Conservation (phyloP, 202 grass and related monocot species). For the Cymbopogon flexuosus region DNA sequence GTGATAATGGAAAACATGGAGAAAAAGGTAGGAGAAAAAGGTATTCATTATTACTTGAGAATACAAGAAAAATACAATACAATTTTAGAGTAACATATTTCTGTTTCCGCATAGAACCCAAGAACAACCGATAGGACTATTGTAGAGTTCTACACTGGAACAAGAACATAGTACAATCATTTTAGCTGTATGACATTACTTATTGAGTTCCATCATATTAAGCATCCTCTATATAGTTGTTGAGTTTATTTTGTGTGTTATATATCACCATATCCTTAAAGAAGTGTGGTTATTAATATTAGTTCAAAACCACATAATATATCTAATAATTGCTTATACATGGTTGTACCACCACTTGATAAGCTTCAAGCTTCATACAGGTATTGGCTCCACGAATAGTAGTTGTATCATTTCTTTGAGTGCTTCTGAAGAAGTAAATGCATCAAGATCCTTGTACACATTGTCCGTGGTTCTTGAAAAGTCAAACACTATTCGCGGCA, state of each 20-base stretch:
- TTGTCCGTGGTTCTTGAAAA: neutral
- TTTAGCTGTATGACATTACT: neutral
- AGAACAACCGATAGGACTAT: neutral
- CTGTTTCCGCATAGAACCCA: neutral
- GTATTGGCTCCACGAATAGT: neutral
- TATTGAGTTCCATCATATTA: neutral
- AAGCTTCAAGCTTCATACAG: neutral
- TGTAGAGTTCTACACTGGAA: too few species aligned
- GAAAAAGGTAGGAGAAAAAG: neutral
- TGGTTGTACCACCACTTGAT: neutral
- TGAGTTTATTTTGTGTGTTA: neutral
- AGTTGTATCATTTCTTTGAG: neutral
- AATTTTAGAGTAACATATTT: neutral
- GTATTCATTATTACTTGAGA: neutral
- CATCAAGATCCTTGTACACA: neutral
- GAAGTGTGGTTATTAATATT: neutral
- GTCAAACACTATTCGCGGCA: neutral
- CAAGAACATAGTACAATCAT: neutral
- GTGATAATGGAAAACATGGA: neutral
- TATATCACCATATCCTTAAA: too few species aligned
- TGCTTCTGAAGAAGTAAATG: neutral
- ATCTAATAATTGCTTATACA: neutral
- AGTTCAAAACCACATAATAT: neutral
- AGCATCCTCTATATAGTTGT: neutral
- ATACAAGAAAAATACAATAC: neutral